These are phyloP conservation scores for Cystobasidium tubakii DNA, from an alignment of 768 basidiomycete genomes.

Conservation along the genomic window DNA sequence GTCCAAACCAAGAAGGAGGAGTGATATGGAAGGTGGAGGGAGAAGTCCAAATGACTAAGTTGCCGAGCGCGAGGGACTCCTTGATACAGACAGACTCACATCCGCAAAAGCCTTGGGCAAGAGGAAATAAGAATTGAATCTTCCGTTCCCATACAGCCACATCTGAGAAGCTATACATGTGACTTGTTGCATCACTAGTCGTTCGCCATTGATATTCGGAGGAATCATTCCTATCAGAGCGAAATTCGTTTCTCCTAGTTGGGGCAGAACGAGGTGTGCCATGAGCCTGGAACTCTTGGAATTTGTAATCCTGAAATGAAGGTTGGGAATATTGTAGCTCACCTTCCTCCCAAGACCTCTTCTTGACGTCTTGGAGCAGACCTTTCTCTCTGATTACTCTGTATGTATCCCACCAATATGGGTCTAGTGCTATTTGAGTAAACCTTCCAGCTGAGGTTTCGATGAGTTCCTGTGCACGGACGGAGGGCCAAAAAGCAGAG, in stretches of 20 bases:
- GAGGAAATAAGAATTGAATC: constrained; percentile 24
- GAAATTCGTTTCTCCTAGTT: constrained; percentile 6
- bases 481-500: too few species aligned
- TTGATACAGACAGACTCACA: background rate
- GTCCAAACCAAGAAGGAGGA: too few species aligned
- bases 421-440: constrained; percentile 16
- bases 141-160: constrained; percentile 30
- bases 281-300: background rate
- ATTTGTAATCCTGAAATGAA: too few species aligned
- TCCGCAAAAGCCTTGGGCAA: background rate
- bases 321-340: too few species aligned
- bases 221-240: constrained; percentile 18
- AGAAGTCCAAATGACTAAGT: background rate
- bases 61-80: background rate
- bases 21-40: background rate
- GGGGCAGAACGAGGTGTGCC: background rate
- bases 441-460: constrained; percentile 10
- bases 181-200: constrained; percentile 6
- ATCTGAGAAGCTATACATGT: background rate
- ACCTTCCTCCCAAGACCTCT: constrained; percentile 20
- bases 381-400: constrained; percentile 13
- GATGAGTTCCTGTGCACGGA: constrained; percentile 1
- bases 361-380: constrained; percentile 17
- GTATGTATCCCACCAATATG: constrained; percentile 35
- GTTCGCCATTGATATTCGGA: constrained; percentile 14